Conservation (phyloP, 2,329 filamentous ascomycete species). For the Talaromyces sp. region DNA sequence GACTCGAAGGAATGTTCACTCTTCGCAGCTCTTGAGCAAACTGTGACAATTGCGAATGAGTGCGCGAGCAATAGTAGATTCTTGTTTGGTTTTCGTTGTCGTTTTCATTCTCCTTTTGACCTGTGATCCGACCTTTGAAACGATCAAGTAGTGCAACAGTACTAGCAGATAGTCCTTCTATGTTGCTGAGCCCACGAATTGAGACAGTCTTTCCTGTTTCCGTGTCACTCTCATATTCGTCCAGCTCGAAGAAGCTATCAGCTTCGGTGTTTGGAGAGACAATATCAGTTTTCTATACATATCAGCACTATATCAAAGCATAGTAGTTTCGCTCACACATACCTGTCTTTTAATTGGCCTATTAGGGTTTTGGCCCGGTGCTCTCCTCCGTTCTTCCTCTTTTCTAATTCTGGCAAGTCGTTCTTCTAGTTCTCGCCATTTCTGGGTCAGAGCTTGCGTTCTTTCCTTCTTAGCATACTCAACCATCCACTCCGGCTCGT, state of each 20-base stretch:
- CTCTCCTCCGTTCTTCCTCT: constrained; percentile 59
- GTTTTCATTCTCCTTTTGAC: constrained; percentile 46
- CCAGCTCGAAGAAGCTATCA: constrained; percentile 70
- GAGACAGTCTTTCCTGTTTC: constrained; percentile 39
- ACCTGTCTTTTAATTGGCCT: constrained; percentile 47
- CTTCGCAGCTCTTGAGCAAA: constrained; percentile 79
- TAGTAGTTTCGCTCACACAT: constrained; percentile 15
- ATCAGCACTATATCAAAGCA: background rate
- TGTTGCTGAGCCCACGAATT: constrained; percentile 30
- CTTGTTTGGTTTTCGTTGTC: constrained; percentile 66
- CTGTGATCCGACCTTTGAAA: constrained; percentile 49
- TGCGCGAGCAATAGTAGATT: constrained; percentile 89
- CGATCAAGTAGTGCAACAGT: constrained; percentile 71
- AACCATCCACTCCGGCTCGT: constrained; percentile 81
- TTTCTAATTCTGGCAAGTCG: constrained; percentile 62
- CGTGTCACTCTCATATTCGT: constrained; percentile 67
- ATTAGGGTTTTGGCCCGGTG: constrained; percentile 50
- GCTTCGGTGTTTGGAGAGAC: constrained; percentile 35
- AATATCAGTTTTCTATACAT: constrained; percentile 29
- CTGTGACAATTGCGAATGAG: constrained; percentile 86
- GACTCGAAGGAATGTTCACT: constrained; percentile 70
- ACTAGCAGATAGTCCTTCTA: constrained; percentile 63
- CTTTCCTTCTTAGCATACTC: constrained; percentile 71
- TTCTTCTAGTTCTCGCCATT: constrained; percentile 71
- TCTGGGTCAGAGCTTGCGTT: constrained; percentile 61